These are phyloP conservation scores for Yamadazyma trypodendri DNA, from an alignment of 1,139 yeast species.

Conservation along the genomic window DNA sequence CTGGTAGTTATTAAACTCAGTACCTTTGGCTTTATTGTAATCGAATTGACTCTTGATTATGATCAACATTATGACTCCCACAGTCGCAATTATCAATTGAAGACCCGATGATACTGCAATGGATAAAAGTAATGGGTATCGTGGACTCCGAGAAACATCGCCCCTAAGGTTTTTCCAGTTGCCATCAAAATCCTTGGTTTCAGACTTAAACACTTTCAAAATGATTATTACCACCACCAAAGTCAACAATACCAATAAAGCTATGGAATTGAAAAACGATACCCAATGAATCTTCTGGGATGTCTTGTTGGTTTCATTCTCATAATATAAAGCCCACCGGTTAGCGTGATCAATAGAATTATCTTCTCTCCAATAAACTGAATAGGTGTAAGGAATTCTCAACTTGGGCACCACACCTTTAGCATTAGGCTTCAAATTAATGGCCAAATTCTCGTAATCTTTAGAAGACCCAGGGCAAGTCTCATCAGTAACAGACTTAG, in stretches of 20 bases:
- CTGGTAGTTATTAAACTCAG: conserved; percentile 52
- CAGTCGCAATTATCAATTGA: conserved; percentile 62
- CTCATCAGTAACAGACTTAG: conserved; percentile 69
- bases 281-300: conserved; percentile 64
- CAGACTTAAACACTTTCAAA: conserved; percentile 44
- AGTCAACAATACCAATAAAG: conserved; percentile 57
- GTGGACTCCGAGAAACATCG: conserved; percentile 58
- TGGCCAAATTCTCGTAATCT: conserved; percentile 52
- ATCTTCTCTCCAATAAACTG: conserved; percentile 90
- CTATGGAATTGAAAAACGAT: conserved; percentile 64
- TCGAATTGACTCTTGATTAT: conserved; percentile 44
- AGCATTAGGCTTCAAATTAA: conserved; percentile 24
- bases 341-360: conserved; percentile 60
- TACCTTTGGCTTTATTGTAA: conserved; percentile 20
- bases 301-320: conserved; percentile 48
- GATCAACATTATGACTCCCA: conserved; percentile 62
- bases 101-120: conserved; percentile 71
- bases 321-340: conserved; percentile 75
- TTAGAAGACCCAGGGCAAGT: conserved; percentile 71
- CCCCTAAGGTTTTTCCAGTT: conserved; percentile 54
- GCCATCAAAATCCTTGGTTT: conserved; percentile 7
- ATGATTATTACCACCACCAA: conserved; percentile 64
- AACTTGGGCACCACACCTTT: conserved; percentile 19
- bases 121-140: conserved; percentile 45
- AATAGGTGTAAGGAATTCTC: conserved; percentile 73